Conservation (phyloP, 371 early-diverging fungal species). For the Apophysomyces trapeziformis region DNA sequence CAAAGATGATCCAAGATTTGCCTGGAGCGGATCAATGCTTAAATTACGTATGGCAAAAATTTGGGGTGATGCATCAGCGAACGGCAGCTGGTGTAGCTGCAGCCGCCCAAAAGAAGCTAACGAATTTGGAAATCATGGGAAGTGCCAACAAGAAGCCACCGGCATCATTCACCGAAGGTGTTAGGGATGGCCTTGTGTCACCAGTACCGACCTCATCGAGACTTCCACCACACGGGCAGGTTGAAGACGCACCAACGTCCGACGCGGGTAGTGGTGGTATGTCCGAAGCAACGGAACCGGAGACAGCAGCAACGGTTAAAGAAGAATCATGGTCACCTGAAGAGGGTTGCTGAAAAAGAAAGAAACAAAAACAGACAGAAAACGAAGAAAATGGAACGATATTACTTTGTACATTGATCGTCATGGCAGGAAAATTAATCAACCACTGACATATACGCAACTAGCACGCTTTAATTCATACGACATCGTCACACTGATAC, state of each 20-base stretch:
- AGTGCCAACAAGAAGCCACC: conserved; percentile 41
- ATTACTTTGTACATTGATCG: conserved; percentile 1
- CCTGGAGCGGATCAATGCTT: conserved; percentile 74
- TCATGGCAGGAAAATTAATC: conserved; percentile 2
- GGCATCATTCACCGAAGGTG: not conserved
- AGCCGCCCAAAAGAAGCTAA: conserved; percentile 45
- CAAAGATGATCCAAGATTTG: conserved; percentile 88
- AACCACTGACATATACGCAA: not conserved
- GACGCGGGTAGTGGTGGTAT: not conserved
- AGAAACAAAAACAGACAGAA: not conserved
- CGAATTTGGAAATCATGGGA: conserved; percentile 46
- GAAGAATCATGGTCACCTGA: not conserved
- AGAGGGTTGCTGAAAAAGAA: not conserved
- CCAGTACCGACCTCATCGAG: not conserved
- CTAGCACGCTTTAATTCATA: not conserved
- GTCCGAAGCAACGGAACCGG: not conserved
- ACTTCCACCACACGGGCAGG: not conserved
- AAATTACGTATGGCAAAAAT: conserved; percentile 73
- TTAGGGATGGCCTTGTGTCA: not conserved
- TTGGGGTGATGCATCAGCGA: conserved; percentile 54
- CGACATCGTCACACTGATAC: too few relatives aligned
- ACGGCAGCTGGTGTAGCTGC: conserved; percentile 55
- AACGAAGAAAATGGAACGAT: not conserved
- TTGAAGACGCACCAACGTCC: not conserved
- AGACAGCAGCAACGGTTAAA: not conserved